Conservation (phyloP, 2,329 filamentous ascomycete species). For the Clonostachys rhizophaga region DNA sequence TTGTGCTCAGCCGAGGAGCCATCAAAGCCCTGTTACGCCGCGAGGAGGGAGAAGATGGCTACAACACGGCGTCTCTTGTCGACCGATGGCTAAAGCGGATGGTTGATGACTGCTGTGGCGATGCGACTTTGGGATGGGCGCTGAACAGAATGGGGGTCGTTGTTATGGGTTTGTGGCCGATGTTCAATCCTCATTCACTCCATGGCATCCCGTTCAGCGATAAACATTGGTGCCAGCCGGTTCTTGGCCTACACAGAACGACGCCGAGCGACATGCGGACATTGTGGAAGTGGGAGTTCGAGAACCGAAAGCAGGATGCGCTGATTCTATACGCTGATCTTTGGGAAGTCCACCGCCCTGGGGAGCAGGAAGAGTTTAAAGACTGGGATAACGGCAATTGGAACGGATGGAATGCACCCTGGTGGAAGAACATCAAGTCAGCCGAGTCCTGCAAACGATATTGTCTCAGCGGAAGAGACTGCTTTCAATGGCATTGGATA, state of each 20-base stretch:
- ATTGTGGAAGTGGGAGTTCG: constrained; percentile 40
- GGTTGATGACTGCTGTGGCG: constrained; percentile 44
- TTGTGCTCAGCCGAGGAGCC: constrained; percentile 12
- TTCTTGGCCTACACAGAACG: constrained; percentile 42
- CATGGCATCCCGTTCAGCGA: constrained; percentile 41
- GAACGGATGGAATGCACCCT: constrained; percentile 7
- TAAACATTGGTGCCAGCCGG: constrained; percentile 44
- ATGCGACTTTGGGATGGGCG: constrained; percentile 43
- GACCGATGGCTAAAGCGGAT: constrained; percentile 33
- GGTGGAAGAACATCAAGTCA: constrained; percentile 14
- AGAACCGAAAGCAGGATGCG: constrained; percentile 18
- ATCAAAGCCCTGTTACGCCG: constrained; percentile 17
- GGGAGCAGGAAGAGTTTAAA: constrained; percentile 14
- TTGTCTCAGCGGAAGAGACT: constrained; percentile 14
- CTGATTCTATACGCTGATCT: constrained; percentile 29
- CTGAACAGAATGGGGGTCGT: constrained; percentile 35
- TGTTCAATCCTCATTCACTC: constrained; percentile 43
- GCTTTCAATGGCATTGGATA: constrained; percentile 21
- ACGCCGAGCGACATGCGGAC: constrained; percentile 38
- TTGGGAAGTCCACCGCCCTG: constrained; percentile 25
- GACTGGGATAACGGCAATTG: constrained; percentile 22
- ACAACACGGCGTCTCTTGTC: constrained; percentile 27
- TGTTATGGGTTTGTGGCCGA: constrained; percentile 40
- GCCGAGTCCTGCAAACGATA: constrained; percentile 16
- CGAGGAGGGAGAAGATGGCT: constrained; percentile 10